A percentile compares a stretch with the other conserved stretches of the same genome.
Evolutionary conservation across 2,329 filamentous ascomycete genomes (phyloP).

Genomic region (Podosphaera aphanis): DNA sequence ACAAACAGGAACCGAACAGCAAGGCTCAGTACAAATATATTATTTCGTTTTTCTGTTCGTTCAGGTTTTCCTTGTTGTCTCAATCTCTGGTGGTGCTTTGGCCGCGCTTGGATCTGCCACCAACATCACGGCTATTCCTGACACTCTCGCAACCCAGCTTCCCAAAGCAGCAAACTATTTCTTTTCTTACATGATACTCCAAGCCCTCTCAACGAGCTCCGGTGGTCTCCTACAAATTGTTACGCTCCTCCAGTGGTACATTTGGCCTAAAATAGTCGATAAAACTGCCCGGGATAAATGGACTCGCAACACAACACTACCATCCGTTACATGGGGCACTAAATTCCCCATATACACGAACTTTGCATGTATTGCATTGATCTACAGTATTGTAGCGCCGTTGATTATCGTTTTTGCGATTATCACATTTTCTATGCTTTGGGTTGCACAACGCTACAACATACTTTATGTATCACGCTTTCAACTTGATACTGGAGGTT

Average conservation of each 20-base stretch:
- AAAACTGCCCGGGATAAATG: conserved; percentile 68
- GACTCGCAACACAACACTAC: conserved; percentile 55
- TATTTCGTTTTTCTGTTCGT: conserved; percentile 91
- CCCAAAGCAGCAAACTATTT: conserved; percentile 88
- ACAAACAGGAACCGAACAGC: conserved; percentile 57
- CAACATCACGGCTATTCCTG: conserved; percentile 39
- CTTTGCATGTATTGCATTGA: conserved; percentile 72
- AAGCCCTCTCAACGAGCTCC: conserved; percentile 74
- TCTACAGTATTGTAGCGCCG: conserved; percentile 75
- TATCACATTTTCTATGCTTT: conserved; percentile 74
- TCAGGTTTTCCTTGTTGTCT: conserved; percentile 82
- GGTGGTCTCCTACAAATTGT: conserved; percentile 67
- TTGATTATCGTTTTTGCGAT: conserved; percentile 84
- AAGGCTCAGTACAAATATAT: conserved; percentile 70
- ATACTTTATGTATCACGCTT: conserved; percentile 89
- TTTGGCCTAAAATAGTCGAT: conserved; percentile 61
- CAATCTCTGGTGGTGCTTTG: conserved; percentile 54
- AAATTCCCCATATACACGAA: conserved; percentile 96
- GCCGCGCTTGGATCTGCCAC: conserved; percentile 28
- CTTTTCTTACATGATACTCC: conserved; percentile 94
- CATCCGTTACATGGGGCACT: conserved; percentile 64
- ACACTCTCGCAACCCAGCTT: conserved; percentile 52
- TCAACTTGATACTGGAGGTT: conserved; percentile 70
- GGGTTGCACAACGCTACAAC: conserved; percentile 90
- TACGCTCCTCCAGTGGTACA: conserved; percentile 57